phyloP scores from a whole-genome alignment of 2,329 filamentous ascomycete species.

The Talaromyces sp. region DNA sequence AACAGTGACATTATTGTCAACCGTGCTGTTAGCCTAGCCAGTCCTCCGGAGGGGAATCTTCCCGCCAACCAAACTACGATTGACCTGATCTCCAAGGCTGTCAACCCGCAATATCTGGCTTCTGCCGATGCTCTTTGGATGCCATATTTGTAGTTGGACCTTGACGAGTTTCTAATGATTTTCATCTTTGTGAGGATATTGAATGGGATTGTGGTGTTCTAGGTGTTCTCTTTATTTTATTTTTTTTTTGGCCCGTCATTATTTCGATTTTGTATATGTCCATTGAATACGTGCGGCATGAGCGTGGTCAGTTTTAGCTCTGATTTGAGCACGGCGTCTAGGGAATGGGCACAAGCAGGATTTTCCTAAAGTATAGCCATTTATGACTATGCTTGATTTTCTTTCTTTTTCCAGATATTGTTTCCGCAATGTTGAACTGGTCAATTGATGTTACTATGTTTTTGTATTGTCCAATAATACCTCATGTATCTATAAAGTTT shows the following conservation, averaged over 20 bases:
- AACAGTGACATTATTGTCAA: slow-evolving; percentile 93
- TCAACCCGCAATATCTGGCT: slow-evolving; percentile 83
- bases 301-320: not conserved
- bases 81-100: slow-evolving; percentile 85
- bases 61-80: slow-evolving; percentile 97
- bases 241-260: not conserved
- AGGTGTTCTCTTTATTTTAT: not conserved
- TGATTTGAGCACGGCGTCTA: not conserved
- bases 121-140: slow-evolving; percentile 94
- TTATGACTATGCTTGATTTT: not conserved
- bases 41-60: slow-evolving; percentile 67
- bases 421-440: not conserved
- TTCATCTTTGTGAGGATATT: not conserved
- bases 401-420: not conserved
- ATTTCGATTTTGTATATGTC: not conserved
- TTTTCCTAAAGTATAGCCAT: not conserved
- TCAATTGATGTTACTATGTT: not conserved
- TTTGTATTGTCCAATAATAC: not conserved
- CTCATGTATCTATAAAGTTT: not conserved
- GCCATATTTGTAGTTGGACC: slow-evolving; percentile 70
- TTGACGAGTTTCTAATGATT: not conserved
- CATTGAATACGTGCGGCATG: not conserved
- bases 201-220: not conserved
- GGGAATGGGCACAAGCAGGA: not conserved
- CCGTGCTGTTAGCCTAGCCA: slow-evolving; percentile 77